Conservation (phyloP, 139 green algal genomes). For the Closterium sp. region DNA sequence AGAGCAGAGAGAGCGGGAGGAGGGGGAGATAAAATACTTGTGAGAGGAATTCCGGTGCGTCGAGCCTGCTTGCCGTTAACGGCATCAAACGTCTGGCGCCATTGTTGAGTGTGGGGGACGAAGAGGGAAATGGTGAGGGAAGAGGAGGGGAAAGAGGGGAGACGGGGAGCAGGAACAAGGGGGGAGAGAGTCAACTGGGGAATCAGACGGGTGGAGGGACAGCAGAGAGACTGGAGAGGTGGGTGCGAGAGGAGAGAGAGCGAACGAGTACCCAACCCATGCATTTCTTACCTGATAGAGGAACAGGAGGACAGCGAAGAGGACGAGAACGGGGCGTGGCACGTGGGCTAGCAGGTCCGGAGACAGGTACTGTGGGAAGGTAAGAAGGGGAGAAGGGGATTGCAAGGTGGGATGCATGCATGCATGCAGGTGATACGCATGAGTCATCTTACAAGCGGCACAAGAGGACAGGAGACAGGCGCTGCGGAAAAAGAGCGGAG, state of each 20-base stretch:
- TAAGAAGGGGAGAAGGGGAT: background rate
- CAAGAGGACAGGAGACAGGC: too few relatives aligned
- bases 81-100: conserved; percentile 80
- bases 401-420: background rate
- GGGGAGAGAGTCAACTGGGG: background rate
- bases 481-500: too few relatives aligned
- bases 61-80: conserved; percentile 90
- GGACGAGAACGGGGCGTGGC: too few relatives aligned
- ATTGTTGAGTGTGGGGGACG: background rate
- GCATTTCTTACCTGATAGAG: conserved; percentile 35
- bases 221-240: background rate
- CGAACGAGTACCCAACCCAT: background rate
- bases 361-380: background rate
- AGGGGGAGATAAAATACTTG: too few relatives aligned
- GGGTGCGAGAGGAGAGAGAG: background rate
- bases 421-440: too few relatives aligned
- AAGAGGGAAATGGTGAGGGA: background rate
- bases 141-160: background rate
- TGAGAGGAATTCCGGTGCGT: conserved; percentile 59
- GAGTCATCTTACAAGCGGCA: too few relatives aligned
- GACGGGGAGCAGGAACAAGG: background rate
- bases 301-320: conserved; percentile 11
- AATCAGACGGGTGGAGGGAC: background rate
- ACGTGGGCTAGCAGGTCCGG: too few relatives aligned
- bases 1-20: background rate